Percentiles rank a stretch among this genome's conserved stretches.
These are phyloP conservation scores for Phytomonas sp. DNA, from an alignment of 208 protist genomes.

Conservation along the genomic window DNA sequence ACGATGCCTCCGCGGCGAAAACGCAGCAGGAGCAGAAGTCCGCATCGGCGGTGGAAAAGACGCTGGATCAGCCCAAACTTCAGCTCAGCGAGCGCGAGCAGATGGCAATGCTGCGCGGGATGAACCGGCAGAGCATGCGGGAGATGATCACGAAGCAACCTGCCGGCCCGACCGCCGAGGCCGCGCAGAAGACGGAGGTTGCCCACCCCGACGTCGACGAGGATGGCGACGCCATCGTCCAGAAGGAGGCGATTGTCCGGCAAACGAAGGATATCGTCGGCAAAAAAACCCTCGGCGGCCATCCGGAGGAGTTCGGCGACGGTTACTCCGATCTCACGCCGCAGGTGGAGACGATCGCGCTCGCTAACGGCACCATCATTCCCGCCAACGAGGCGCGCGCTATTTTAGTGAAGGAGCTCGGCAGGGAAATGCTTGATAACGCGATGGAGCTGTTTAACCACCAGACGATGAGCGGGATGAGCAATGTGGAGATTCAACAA, in stretches of 20 bases:
- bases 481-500: slow-evolving; percentile 58
- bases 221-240: slow-evolving; percentile 70
- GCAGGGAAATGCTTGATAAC: slow-evolving; percentile 41
- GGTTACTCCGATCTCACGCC: slow-evolving; percentile 20
- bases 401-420: slow-evolving; percentile 66
- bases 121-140: slow-evolving; percentile 79
- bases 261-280: slow-evolving; percentile 75
- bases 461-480: slow-evolving; percentile 43
- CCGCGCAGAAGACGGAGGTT: slow-evolving; percentile 12
- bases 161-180: slow-evolving; percentile 15
- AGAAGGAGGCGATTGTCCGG: slow-evolving; percentile 75
- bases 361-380: slow-evolving; percentile 48
- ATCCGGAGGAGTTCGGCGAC: slow-evolving; percentile 84
- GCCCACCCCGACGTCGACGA: slow-evolving; percentile 72
- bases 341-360: slow-evolving; percentile 60
- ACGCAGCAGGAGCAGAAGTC: no score
- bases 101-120: slow-evolving; percentile 85
- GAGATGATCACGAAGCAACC: slow-evolving; percentile 73
- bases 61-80: slow-evolving; percentile 21
- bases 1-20: no score
- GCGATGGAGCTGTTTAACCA: slow-evolving; percentile 72
- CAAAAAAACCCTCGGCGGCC: slow-evolving; percentile 57
- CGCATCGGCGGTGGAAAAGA: no score
- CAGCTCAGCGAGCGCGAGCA: slow-evolving; percentile 77
- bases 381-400: slow-evolving; percentile 42